Base-by-base conservation (phyloP, 495 filamentous ascomycete genomes). In the Saxophila tyrrhenica region DNA sequence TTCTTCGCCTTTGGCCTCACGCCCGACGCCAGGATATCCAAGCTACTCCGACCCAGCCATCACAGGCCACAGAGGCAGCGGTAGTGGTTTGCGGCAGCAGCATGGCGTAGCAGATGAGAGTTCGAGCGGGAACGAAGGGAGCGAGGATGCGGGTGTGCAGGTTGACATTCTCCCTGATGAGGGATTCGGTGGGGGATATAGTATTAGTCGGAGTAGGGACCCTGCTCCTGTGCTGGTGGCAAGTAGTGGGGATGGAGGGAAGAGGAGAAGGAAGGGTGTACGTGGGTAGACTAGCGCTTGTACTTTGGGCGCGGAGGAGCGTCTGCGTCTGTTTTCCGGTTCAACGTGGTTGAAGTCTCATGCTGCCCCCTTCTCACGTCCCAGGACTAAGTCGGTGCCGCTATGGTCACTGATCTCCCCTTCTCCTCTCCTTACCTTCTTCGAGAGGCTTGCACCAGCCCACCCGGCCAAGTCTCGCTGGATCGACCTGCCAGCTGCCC, bases 21-120 rank as follows among this genome's bases (percentile, higher is more conserved):
- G 45, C 47, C 49, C 39, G 0, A 8, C 42, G 11, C 35, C 20
- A 20, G 47, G 51, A 32, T 58, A 60, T 53, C 39, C 54, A 38
- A 61, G 61, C 32, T 49, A 60, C 45, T 66, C 64, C 23, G 66
- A 68, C 42, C 63, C 66, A 43, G 41, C 53, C 13, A 50, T 51
- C 24, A 16, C 39, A 7, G 39, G 47, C 17, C 25, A 29, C 44
- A 25, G 21, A 9, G 15, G 51, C 47, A 58, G 25, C 32, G 53
- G 44, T 5, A 62, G 59, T 50, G 49, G 42, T 35, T 32, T 59
- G 47, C 21, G 52, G 17, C 49, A 46, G 16, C 62, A 65, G 47
- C n/a, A n/a, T n/a, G n/a, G n/a, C n/a, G 24, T 57, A 11, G 22
- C 25, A 25, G 29, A 45, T 5, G 49, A 53, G 32, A 39, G 43